These are phyloP conservation scores for Cyberlindnera petersonii DNA, from an alignment of 805 yeast species.

Conservation along the genomic window DNA sequence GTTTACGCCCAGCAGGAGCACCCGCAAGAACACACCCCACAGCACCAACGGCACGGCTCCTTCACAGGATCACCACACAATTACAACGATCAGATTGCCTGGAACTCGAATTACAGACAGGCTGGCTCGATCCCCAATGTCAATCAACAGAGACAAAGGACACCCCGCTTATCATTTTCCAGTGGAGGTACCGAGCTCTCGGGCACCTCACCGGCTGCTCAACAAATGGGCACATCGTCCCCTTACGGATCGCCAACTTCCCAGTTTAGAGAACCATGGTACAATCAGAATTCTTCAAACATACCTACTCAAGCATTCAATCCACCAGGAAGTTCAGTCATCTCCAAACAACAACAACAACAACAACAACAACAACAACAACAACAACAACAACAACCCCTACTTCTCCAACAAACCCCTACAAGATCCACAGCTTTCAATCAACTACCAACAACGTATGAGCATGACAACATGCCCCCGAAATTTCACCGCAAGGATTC, in stretches of 20 bases:
- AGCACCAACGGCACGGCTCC: constrained; percentile 6
- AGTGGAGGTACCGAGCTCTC: constrained; percentile 9
- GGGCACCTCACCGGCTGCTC: constrained; percentile 2
- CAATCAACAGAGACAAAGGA: constrained; percentile 13
- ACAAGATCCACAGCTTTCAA: constrained; percentile 23
- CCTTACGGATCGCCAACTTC: constrained; percentile 29
- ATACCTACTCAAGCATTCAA: constrained; percentile 3
- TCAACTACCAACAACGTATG: constrained; percentile 50
- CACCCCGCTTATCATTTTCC: constrained; percentile 20
- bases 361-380: no score
- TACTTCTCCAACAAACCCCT: constrained; percentile 18
- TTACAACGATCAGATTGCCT: constrained; percentile 19
- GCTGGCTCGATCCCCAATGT: constrained; percentile 17
- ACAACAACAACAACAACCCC: constrained; percentile 8
- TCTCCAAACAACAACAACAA: no score
- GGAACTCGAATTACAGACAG: constrained; percentile 24
- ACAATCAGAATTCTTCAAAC: constrained; percentile 17
- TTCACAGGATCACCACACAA: constrained; percentile 2
- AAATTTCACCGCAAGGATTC: constrained; percentile 21
- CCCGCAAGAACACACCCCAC: constrained; percentile 5
- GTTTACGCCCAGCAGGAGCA: constrained; percentile 4
- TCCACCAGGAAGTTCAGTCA: background rate
- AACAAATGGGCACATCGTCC: constrained; percentile 10
- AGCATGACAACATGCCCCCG: constrained; percentile 30
- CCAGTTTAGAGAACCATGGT: constrained; percentile 30